A percentile compares a stretch with the other conserved stretches of the same genome.
These are phyloP conservation scores for Pseudocohnilembus persalinus DNA, from an alignment of 169 alveolate genomes.

Conservation along the genomic window DNA sequence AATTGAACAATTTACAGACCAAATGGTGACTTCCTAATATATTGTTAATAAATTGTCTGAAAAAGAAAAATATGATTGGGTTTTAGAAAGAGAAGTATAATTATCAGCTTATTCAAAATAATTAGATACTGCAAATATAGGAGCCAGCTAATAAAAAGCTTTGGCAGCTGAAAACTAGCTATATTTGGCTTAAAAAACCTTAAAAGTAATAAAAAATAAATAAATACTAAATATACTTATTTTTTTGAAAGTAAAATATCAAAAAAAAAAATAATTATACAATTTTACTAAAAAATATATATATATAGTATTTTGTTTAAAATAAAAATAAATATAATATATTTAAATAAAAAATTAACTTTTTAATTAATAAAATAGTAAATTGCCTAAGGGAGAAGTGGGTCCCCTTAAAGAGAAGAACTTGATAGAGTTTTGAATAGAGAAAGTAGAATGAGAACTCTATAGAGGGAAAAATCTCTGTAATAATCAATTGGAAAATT, in stretches of 20 bases:
- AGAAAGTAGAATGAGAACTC: not conserved
- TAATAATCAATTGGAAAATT: too few relatives aligned
- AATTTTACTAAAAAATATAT: too few relatives aligned
- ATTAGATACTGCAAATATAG: not conserved
- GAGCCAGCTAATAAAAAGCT: not conserved
- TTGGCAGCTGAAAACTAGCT: not conserved
- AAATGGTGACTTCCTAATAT: not conserved
- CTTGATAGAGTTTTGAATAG: not conserved
- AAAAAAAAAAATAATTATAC: too few relatives aligned
- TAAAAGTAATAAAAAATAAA: not conserved
- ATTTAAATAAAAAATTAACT: too few relatives aligned
- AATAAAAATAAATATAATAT: too few relatives aligned
- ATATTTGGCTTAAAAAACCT: not conserved
- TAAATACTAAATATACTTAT: too few relatives aligned
- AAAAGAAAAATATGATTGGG: not conserved
- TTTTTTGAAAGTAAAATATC: too few relatives aligned
- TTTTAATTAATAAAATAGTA: not conserved
- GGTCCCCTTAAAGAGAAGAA: not conserved
- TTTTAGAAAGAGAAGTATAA: not conserved
- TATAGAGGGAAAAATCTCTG: not conserved
- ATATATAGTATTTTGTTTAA: too few relatives aligned
- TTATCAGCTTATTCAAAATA: not conserved
- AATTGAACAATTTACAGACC: not conserved
- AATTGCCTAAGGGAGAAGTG: not conserved
- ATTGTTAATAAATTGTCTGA: not conserved